Evolutionary conservation across 2,329 filamentous ascomycete genomes (phyloP).

Genomic region (Juglanconis juglandina): DNA sequence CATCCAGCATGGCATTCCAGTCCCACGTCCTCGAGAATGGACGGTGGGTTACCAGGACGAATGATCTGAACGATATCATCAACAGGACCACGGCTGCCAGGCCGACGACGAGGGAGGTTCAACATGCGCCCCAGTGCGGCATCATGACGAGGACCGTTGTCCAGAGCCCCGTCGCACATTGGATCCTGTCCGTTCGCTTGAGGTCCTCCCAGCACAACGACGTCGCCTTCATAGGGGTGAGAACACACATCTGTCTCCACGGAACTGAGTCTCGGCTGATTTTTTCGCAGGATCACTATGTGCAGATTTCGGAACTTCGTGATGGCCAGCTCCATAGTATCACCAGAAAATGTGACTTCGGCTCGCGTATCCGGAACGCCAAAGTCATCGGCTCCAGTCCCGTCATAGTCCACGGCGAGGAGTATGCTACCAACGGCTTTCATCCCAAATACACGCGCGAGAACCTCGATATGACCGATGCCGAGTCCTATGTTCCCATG

Average conservation of each 20-base stretch:
- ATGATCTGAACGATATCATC: conserved; percentile 42
- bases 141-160: conserved; percentile 76
- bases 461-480: conserved; percentile 32
- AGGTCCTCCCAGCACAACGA: conserved; percentile 70
- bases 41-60: conserved; percentile 54
- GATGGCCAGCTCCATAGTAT: conserved; percentile 72
- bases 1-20: conserved; percentile 45
- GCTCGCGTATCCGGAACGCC: conserved; percentile 73
- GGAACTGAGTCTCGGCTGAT: conserved; percentile 4
- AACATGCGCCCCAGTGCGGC: conserved; percentile 56
- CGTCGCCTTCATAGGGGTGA: conserved; percentile 78
- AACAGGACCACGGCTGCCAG: conserved; percentile 34
- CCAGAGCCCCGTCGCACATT: conserved; percentile 70
- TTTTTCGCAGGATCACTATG: conserved; percentile 61
- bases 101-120: conserved; percentile 28
- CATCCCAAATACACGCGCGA: conserved; percentile 36
- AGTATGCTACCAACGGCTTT: conserved; percentile 23
- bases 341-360: conserved; percentile 76
- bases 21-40: conserved; percentile 52
- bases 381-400: conserved; percentile 64
- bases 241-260: conserved; percentile 27
- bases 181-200: conserved; percentile 76
- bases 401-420: conserved; percentile 24
- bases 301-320: conserved; percentile 75
- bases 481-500: neutral